These are phyloP conservation scores for Phlyctochytrium planicorne DNA, from an alignment of 192 early-diverging fungal species.

Conservation along the genomic window DNA sequence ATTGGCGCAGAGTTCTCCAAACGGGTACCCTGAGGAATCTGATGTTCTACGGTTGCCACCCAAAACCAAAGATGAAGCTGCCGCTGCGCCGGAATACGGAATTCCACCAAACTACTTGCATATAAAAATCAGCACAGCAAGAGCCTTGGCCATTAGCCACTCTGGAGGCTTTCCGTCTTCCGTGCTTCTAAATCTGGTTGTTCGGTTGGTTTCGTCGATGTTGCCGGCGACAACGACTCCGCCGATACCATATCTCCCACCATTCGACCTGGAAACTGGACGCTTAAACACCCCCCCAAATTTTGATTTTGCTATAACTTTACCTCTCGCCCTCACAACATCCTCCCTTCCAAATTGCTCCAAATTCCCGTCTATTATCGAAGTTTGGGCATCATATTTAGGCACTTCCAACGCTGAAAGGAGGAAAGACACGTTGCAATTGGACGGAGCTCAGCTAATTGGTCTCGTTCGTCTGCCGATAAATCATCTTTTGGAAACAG, in stretches of 20 bases:
- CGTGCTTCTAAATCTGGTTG: conserved; percentile 26
- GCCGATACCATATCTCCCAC: conserved; percentile 36
- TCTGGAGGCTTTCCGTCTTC: neutral
- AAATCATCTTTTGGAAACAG: conserved; percentile 13
- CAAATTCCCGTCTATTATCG: no score
- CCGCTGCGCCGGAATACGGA: no score
- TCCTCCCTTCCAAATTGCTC: no score
- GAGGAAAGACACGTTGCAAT: no score
- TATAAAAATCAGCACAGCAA: conserved; percentile 31
- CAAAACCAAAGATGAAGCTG: no score
- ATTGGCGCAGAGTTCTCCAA: no score
- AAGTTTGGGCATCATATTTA: no score
- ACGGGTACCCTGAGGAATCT: no score
- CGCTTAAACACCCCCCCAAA: conserved; percentile 26
- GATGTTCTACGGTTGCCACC: no score
- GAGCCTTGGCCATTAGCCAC: conserved; percentile 32
- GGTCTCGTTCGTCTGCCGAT: conserved; percentile 20
- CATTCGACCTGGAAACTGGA: conserved; percentile 39
- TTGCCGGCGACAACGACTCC: conserved; percentile 32
- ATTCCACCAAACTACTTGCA: conserved; percentile 34
- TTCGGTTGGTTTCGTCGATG: conserved; percentile 29
- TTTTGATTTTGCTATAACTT: conserved; percentile 38
- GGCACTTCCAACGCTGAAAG: no score
- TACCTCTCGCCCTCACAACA: no score
- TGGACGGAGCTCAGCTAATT: no score